Percentiles rank a stretch among this genome's conserved stretches.
Conservation (phyloP, 148 eudicot genomes). For the Gaultheria prostrata region DNA sequence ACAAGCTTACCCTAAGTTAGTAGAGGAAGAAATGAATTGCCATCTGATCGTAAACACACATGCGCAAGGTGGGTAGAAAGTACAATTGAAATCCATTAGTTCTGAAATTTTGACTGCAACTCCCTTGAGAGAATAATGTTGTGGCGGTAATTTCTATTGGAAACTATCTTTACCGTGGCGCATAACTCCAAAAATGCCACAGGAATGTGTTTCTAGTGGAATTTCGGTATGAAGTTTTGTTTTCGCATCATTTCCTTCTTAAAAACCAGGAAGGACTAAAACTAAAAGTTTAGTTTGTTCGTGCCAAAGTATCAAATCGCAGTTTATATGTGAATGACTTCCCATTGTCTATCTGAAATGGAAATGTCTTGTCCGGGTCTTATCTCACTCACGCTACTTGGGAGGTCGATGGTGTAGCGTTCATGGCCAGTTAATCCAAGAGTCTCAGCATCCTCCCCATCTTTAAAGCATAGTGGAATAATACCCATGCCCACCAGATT, state of each 20-base stretch:
- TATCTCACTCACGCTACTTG: conserved; percentile 10
- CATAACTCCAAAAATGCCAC: too few species aligned
- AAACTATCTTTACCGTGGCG: too few species aligned
- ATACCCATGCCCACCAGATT: conserved; percentile 48
- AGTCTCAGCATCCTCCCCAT: conserved; percentile 41
- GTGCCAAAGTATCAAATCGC: conserved; percentile 42
- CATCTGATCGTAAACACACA: background rate
- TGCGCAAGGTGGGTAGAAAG: background rate
- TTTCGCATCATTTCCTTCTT: background rate
- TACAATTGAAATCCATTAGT: too few species aligned
- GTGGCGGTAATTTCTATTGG: too few species aligned
- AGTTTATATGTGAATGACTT: conserved; percentile 35
- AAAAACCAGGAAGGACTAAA: background rate
- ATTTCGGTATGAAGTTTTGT: background rate
- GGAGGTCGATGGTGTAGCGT: conserved; percentile 22
- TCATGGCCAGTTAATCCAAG: conserved; percentile 28
- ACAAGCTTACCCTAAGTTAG: background rate
- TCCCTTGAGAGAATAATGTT: too few species aligned
- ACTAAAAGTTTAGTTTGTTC: background rate
- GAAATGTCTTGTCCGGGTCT: conserved; percentile 21
- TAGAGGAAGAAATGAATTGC: background rate
- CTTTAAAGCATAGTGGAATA: conserved; percentile 40
- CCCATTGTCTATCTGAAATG: conserved; percentile 30
- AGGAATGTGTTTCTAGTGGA: background rate
- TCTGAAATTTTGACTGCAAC: too few species aligned